Conservation (phyloP, 2,329 filamentous ascomycete genomes). For the Verticillium tricorpus region DNA sequence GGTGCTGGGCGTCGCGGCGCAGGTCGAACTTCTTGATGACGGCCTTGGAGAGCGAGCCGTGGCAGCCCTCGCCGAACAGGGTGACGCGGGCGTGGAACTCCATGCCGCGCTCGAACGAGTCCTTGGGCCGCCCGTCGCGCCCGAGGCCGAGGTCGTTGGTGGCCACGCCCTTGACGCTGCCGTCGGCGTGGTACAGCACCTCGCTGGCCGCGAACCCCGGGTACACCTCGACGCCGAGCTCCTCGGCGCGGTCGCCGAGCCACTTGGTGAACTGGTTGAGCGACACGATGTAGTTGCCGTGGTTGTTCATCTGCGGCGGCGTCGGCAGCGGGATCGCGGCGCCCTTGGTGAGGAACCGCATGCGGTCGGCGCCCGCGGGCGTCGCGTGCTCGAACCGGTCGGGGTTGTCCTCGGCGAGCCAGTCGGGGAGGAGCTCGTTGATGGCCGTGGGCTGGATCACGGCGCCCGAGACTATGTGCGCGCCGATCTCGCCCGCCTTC, state of each 20-base stretch:
- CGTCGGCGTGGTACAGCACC: conserved; percentile 80
- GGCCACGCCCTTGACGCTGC: conserved; percentile 87
- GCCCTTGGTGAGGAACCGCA: conserved; percentile 85
- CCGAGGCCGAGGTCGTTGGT: conserved; percentile 91
- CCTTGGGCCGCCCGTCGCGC: conserved; percentile 78
- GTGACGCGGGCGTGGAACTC: conserved; percentile 93
- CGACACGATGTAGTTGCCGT: conserved; percentile 96
- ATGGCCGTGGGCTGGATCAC: conserved; percentile 88
- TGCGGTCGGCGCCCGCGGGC: conserved; percentile 75
- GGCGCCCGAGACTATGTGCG: conserved; percentile 92
- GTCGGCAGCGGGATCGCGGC: conserved; percentile 74
- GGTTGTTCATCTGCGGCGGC: conserved; percentile 96
- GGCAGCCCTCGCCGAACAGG: conserved; percentile 89
- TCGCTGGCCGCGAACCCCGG: conserved; percentile 94
- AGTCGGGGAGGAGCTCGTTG: conserved; percentile 88
- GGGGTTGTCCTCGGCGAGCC: conserved; percentile 84
- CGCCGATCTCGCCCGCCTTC: conserved; percentile 91
- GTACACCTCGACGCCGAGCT: conserved; percentile 92
- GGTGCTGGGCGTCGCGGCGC: conserved; percentile 80
- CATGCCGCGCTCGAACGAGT: conserved; percentile 93
- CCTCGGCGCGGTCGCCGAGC: conserved; percentile 94
- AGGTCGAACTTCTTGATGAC: conserved; percentile 92
- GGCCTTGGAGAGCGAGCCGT: conserved; percentile 92
- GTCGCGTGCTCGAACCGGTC: conserved; percentile 85
- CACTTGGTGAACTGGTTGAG: conserved; percentile 94